A percentile compares a stretch with the other conserved stretches of the same genome.
Conservation (phyloP, 2,329 filamentous ascomycete genomes). For the Daldinia sp. region DNA sequence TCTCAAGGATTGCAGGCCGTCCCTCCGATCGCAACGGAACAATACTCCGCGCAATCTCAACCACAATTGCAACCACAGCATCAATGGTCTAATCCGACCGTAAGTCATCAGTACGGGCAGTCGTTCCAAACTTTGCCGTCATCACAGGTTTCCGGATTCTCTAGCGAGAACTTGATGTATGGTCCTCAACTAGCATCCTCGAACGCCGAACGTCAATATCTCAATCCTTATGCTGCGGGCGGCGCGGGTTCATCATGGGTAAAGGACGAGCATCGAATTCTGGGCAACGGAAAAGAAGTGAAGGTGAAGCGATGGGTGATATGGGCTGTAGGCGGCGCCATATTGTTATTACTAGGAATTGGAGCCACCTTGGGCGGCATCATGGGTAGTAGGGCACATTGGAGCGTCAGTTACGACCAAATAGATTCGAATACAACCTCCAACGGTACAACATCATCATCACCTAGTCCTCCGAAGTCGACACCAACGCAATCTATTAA, state of each 20-base stretch:
- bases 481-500: constrained; percentile 26
- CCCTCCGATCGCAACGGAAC: background rate
- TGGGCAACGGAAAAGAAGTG: background rate
- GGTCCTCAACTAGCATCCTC: background rate
- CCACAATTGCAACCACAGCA: constrained; percentile 3
- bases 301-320: constrained; percentile 27
- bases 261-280: constrained; percentile 12
- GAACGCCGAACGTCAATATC: constrained; percentile 11
- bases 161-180: constrained; percentile 7
- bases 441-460: constrained; percentile 18
- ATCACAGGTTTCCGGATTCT: constrained; percentile 15
- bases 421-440: constrained; percentile 15
- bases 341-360: constrained; percentile 23
- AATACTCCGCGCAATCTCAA: constrained; percentile 9
- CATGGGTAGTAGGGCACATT: constrained; percentile 14
- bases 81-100: constrained; percentile 5
- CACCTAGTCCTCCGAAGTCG: background rate
- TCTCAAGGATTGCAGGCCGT: constrained; percentile 29
- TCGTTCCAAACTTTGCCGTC: constrained; percentile 16
- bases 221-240: background rate
- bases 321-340: constrained; percentile 25
- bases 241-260: constrained; percentile 14
- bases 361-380: constrained; percentile 36
- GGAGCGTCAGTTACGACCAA: background rate
- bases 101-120: constrained; percentile 15